These are phyloP conservation scores for Helicostylum pulchrum DNA, from an alignment of 192 early-diverging fungal genomes.

Conservation along the genomic window DNA sequence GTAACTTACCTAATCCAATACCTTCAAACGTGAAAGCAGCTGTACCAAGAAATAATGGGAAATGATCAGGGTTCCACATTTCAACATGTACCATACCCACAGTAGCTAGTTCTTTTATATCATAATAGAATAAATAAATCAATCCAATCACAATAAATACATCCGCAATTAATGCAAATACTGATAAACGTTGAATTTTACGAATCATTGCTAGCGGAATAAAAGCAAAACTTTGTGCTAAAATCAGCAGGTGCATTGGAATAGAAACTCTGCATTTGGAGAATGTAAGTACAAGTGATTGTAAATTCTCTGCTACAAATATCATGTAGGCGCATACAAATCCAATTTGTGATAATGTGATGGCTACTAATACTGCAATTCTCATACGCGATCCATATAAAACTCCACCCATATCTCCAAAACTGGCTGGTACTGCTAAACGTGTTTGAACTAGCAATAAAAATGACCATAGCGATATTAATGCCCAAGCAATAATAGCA, in stretches of 20 bases:
- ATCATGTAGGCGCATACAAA: constrained; percentile 92
- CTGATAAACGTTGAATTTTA: constrained; percentile 80
- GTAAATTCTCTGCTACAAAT: constrained; percentile 87
- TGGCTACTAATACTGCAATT: constrained; percentile 52
- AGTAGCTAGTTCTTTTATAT: constrained; percentile 59
- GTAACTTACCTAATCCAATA: constrained; percentile 54
- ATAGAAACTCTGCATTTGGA: constrained; percentile 65
- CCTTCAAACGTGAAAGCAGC: constrained; percentile 94
- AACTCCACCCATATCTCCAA: constrained; percentile 66
- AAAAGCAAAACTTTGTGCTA: constrained; percentile 73
- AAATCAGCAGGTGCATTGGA: constrained; percentile 51
- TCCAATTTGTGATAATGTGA: constrained; percentile 62
- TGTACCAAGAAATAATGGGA: constrained; percentile 89
- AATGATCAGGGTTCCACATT: constrained; percentile 63
- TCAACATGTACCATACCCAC: constrained; percentile 65
- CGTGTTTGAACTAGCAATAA: constrained; percentile 65
- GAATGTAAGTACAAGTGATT: constrained; percentile 69
- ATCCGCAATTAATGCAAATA: constrained; percentile 84
- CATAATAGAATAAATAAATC: constrained; percentile 75
- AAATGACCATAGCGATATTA: constrained; percentile 63
- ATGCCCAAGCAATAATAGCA: constrained; percentile 55
- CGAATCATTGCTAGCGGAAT: constrained; percentile 89
- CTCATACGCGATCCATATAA: constrained; percentile 65
- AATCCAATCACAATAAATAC: constrained; percentile 89
- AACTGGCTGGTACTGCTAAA: constrained; percentile 58